Evolutionary conservation across 2,329 filamentous ascomycete genomes (phyloP).

Genomic region (Beauveria bassiana): DNA sequence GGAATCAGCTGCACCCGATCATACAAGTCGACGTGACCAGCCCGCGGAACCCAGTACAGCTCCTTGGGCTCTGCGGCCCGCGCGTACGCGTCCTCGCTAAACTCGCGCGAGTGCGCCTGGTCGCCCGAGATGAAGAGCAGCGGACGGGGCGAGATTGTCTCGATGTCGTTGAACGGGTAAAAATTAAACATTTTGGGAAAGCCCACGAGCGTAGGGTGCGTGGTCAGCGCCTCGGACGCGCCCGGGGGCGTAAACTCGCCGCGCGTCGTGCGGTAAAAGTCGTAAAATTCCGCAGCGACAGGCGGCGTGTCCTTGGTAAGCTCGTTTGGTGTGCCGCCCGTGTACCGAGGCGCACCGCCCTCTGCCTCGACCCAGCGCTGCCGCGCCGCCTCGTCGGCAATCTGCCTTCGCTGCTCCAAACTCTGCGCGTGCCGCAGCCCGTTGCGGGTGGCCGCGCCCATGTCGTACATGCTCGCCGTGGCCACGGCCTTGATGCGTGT

Average conservation of each 20-base stretch:
- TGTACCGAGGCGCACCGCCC: neutral
- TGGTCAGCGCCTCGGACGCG: neutral
- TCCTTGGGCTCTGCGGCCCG: slow-evolving; percentile 28
- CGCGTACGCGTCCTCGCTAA: slow-evolving; percentile 21
- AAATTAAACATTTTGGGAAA: slow-evolving; percentile 21
- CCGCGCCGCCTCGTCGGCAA: neutral
- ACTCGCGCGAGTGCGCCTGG: slow-evolving; percentile 21
- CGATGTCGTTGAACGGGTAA: slow-evolving; percentile 23
- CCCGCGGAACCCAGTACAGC: slow-evolving; percentile 23
- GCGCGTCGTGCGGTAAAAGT: neutral
- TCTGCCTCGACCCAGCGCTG: neutral
- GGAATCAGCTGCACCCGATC: slow-evolving; percentile 28
- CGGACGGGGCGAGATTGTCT: slow-evolving; percentile 23
- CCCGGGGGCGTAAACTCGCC: neutral
- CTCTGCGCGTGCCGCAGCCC: neutral
- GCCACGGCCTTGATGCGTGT: slow-evolving; percentile 11
- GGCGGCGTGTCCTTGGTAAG: neutral
- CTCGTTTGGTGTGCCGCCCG: neutral
- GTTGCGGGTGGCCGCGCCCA: slow-evolving; percentile 14
- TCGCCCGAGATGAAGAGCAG: slow-evolving; percentile 21
- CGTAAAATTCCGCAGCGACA: neutral
- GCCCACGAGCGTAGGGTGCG: neutral
- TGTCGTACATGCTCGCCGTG: neutral
- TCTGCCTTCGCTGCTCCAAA: neutral
- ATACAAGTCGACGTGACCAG: slow-evolving; percentile 29